These are phyloP conservation scores for Penicillium crystallinum DNA, from an alignment of 495 filamentous ascomycete genomes.

Conservation along the genomic window DNA sequence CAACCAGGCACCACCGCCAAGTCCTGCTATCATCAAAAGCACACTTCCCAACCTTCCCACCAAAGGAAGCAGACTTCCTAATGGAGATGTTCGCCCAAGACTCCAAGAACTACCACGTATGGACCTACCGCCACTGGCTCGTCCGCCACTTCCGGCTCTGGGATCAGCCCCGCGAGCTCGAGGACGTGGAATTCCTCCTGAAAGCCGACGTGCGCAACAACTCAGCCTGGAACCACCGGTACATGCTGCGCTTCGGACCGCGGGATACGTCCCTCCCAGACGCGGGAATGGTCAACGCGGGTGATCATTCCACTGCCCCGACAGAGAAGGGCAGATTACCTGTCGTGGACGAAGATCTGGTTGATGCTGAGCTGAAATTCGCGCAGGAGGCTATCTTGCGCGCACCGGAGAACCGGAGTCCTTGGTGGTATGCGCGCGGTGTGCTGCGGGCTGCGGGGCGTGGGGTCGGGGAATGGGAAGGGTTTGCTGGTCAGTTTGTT, in stretches of 20 bases:
- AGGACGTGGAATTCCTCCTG: conserved; percentile 64
- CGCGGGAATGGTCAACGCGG: conserved; percentile 42
- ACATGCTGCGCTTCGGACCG: conserved; percentile 78
- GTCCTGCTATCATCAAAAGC: conserved; percentile 59
- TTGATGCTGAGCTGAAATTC: conserved; percentile 72
- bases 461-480: conserved; percentile 52
- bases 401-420: conserved; percentile 88
- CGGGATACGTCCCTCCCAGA: conserved; percentile 25
- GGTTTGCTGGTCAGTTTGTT: conserved; percentile 65
- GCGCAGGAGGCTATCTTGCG: conserved; percentile 62
- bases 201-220: conserved; percentile 85
- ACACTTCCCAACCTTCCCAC: conserved; percentile 51
- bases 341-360: conserved; percentile 52
- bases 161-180: conserved; percentile 59
- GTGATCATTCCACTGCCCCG: conserved; percentile 32
- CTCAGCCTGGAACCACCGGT: conserved; percentile 94
- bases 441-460: conserved; percentile 60
- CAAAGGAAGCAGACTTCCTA: conserved; percentile 69
- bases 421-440: conserved; percentile 88
- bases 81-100: conserved; percentile 76
- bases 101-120: conserved; percentile 97
- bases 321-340: conserved; percentile 35
- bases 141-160: conserved; percentile 76
- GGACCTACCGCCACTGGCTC: conserved; percentile 92
- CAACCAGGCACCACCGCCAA: conserved; percentile 80